These are phyloP conservation scores for Entrophospora sp. DNA, from an alignment of 192 early-diverging fungal genomes.

Conservation along the genomic window DNA sequence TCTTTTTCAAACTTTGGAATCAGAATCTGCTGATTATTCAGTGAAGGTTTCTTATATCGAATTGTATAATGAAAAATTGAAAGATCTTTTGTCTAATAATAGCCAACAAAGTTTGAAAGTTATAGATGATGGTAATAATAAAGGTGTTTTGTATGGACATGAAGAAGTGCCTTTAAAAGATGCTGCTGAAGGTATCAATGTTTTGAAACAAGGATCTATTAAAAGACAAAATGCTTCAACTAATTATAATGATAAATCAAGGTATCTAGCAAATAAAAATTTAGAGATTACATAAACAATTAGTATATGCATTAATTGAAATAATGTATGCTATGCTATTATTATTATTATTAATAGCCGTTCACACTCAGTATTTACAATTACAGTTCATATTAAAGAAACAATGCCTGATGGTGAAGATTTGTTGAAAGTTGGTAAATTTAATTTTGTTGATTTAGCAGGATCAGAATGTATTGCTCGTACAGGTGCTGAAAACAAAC, in stretches of 20 bases:
- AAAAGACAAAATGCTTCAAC: constrained; percentile 80
- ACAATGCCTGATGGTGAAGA: constrained; percentile 72
- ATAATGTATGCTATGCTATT: background rate
- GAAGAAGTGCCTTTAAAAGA: constrained; percentile 67
- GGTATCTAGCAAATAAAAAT: constrained; percentile 26
- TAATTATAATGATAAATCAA: constrained; percentile 80
- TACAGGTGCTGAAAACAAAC: constrained; percentile 72
- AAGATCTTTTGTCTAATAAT: constrained; percentile 56
- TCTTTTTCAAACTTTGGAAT: constrained; percentile 86
- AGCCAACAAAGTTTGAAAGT: constrained; percentile 49
- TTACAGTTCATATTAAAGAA: constrained; percentile 84
- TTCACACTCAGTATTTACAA: constrained; percentile 89
- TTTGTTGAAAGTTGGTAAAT: constrained; percentile 80
- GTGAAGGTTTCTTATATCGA: no score
- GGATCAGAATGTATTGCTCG: constrained; percentile 90
- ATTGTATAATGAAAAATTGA: no score
- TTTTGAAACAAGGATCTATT: constrained; percentile 59
- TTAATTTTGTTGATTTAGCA: constrained; percentile 93
- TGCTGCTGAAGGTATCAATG: constrained; percentile 65
- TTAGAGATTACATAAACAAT: background rate
- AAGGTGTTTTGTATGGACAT: constrained; percentile 69
- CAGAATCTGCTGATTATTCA: constrained; percentile 88
- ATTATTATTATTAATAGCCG: constrained; percentile 52
- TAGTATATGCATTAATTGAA: background rate
- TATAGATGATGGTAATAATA: constrained; percentile 58